Base-by-base conservation (phyloP, 106 monocot species). In the Dendrobium catenatum region DNA sequence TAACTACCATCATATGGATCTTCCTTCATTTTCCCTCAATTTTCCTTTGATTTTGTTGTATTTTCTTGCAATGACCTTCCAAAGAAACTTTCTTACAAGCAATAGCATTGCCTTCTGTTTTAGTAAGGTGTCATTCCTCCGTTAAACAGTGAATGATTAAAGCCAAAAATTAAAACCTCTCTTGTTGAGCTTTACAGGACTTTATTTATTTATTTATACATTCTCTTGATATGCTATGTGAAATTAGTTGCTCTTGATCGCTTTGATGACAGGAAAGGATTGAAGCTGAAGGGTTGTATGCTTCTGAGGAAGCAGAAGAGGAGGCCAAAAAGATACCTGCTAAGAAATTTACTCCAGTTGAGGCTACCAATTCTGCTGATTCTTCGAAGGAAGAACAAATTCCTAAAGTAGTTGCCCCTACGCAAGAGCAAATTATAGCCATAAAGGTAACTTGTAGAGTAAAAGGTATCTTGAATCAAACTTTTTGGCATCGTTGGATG, bases 341-440 rank as follows among this genome's bases (percentile, higher is more conserved):
- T 24, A 98, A 94, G 85, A 91, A 92, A 84, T 92, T 93, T 84
- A 98, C 89, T 41, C 92, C 88, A 37, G 89, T 84, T 16, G 92
- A 92, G 67, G 80, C 88, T 67, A 43, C 59, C n/a, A 80, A 87
- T 83, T 79, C 42, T 41, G 51, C 58, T 47, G 88, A 91, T 47
- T 76, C 16, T 55, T 44, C 84, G 75, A 94, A 88, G 82, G 79
- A 76, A 82, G 92, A 89, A 31, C 81, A 90, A 19, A 79, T 80
- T 64, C 92, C 96, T 9, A 92, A 89, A 84, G 88, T 88, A 37
- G 82, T 91, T 77, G 94, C 81, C 9, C 97, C 97, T 77, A 94
- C 94, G n/a, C 92, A 90, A 40, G 97, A 98, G 77, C 97, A 98
- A 84, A 98, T 98, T 84, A 98, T 90, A 78, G 92, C 94, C 72